Base-by-base conservation (phyloP, 106 monocot species). In the Triglochin maritima region DNA sequence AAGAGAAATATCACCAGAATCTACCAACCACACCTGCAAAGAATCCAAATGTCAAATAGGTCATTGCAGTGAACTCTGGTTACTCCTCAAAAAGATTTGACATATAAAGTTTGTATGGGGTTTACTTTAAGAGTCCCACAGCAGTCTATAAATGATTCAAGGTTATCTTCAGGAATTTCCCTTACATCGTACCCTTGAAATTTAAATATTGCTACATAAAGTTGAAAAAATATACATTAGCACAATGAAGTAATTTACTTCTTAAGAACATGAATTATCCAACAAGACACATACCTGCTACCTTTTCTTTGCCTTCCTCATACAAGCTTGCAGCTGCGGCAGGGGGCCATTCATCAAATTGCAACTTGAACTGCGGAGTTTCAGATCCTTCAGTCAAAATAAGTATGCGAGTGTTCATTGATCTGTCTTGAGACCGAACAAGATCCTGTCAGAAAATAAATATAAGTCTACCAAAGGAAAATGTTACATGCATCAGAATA, bases 1-100 rank as follows among this genome's bases (percentile, higher is more conserved):
- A 57, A 79, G 76, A 42, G 46, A 69, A 64, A 69, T 51, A 49
- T 52, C 66, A 59, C 55, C 9, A 65, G 9, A 7, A 66, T 81
- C 78, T 55, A 85, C 76, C 49, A 75, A 61, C 85, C 85, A 85
- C 63, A 85, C 81, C 85, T 85, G 56, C 9, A 57, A 70, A 59
- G 50, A 45, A 29, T 9, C 42, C 9, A 29, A 29, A 29, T 4
- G 14, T 14, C 7, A 15, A 17, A 59, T 17, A 59, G 2, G 14
- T 12, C 59, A 14, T 14, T 59, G 7, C 13, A 9, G 17, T 29
- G 29, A 29, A 29, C 29, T 29, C 29, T 1, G 1, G 29, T 29
- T 29, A 29, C 29, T 29, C 29, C 29, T 29, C 29, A 29, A 29
- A 29, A 29, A 29, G 0, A 29, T 1, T 29, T 29, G 29, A 0